phyloP scores from a whole-genome alignment of 2,329 filamentous ascomycete species.

The Microdochium bolleyi region DNA sequence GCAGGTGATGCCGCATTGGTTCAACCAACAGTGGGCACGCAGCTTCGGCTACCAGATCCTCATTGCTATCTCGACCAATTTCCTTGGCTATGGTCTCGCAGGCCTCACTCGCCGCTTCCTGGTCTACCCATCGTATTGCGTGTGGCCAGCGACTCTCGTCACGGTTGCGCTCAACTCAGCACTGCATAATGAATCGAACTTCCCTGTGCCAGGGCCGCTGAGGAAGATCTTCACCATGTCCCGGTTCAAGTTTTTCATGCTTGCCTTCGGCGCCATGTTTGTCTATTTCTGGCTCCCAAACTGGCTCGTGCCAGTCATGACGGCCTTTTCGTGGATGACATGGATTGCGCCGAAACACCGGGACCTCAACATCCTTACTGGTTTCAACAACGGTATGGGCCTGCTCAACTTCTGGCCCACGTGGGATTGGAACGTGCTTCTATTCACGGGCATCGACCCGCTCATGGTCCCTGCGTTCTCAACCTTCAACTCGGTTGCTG shows the following conservation, averaged over 20 bases:
- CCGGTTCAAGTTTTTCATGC: constrained; percentile 33
- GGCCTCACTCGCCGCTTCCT: constrained; percentile 21
- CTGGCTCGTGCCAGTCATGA: constrained; percentile 32
- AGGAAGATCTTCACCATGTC: constrained; percentile 27
- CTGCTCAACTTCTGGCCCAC: constrained; percentile 28
- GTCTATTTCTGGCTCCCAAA: constrained; percentile 40
- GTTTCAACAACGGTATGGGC: constrained; percentile 16
- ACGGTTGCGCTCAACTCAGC: constrained; percentile 35
- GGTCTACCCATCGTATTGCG: constrained; percentile 15
- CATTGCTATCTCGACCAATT: constrained; percentile 39
- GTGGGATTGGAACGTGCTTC: constrained; percentile 29
- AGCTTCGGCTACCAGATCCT: constrained; percentile 39
- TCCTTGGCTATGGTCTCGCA: constrained; percentile 46
- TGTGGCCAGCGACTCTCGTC: constrained; percentile 36
- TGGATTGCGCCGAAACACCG: constrained; percentile 34
- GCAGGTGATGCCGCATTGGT: constrained; percentile 36
- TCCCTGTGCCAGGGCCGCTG: constrained; percentile 25
- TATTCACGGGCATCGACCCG: constrained; percentile 12
- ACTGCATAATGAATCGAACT: constrained; percentile 32
- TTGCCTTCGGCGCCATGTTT: constrained; percentile 33
- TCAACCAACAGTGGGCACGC: constrained; percentile 37
- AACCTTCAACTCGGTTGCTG: constrained; percentile 54
- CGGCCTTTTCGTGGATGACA: constrained; percentile 38
- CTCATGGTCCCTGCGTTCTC: constrained; percentile 39
- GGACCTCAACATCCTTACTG: constrained; percentile 13